These are phyloP conservation scores for Naganishia randhawae DNA, from an alignment of 768 basidiomycete genomes.

Conservation along the genomic window DNA sequence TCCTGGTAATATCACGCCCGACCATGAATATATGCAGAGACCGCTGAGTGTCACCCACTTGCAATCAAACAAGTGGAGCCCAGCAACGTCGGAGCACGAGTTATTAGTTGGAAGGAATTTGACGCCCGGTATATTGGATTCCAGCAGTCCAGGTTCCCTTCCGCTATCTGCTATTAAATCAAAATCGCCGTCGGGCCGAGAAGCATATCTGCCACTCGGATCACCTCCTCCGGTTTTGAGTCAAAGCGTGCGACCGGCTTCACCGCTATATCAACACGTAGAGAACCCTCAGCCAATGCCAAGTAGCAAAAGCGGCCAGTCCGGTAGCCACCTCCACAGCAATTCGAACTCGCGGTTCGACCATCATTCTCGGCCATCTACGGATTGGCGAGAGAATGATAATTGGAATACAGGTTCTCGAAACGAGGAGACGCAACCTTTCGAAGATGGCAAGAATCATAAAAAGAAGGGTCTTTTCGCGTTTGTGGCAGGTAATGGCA, in stretches of 20 bases:
- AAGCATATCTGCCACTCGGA: not conserved
- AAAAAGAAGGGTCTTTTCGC: slow-evolving; percentile 21
- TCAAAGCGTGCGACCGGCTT: not conserved
- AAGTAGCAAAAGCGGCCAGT: not conserved
- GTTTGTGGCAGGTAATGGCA: slow-evolving; percentile 5
- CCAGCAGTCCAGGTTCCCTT: not conserved
- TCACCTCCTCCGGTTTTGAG: not conserved
- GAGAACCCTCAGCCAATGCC: not conserved
- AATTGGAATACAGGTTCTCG: not conserved
- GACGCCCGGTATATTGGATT: not conserved
- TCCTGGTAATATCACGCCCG: not conserved
- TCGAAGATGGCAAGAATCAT: slow-evolving; percentile 9
- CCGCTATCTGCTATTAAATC: not conserved
- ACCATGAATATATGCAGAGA: not conserved
- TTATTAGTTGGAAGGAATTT: not conserved
- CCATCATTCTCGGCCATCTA: not conserved
- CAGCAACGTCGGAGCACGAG: slow-evolving; percentile 23
- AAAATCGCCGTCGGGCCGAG: not conserved
- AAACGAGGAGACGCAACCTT: not conserved
- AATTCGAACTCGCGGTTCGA: not conserved
- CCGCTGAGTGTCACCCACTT: not conserved
- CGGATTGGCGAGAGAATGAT: not conserved
- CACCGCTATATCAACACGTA: not conserved
- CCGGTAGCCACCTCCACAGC: not conserved
- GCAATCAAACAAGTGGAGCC: slow-evolving; percentile 11